phyloP scores from a whole-genome alignment of 2,329 filamentous ascomycete genomes.

The Aureobasidium sp. region DNA sequence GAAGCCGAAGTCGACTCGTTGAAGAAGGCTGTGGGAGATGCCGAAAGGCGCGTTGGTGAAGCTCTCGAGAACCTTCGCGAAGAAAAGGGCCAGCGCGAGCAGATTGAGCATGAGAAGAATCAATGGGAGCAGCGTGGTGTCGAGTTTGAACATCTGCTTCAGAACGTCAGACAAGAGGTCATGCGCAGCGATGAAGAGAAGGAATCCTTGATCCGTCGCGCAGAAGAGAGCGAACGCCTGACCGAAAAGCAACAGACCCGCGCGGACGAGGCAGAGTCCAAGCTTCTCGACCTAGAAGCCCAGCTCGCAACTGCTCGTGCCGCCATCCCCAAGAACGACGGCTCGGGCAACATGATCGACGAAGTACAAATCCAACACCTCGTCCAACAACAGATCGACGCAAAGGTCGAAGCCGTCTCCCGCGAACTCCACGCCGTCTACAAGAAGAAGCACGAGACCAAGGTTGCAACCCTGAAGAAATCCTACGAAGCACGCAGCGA shows the following conservation, averaged over 20 bases:
- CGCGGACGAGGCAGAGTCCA: constrained; percentile 57
- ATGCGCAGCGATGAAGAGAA: constrained; percentile 68
- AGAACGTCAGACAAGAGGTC: constrained; percentile 74
- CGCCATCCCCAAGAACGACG: constrained; percentile 20
- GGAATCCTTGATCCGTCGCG: constrained; percentile 64
- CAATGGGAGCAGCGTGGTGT: constrained; percentile 77
- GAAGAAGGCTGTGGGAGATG: constrained; percentile 79
- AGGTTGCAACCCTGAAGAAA: constrained; percentile 79
- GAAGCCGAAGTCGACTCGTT: constrained; percentile 84
- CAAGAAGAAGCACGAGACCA: constrained; percentile 95
- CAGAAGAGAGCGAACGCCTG: constrained; percentile 68
- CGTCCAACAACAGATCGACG: constrained; percentile 64
- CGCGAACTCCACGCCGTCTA: constrained; percentile 86
- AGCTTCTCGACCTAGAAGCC: constrained; percentile 45
- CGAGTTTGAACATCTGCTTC: constrained; percentile 76
- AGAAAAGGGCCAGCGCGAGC: constrained; percentile 60
- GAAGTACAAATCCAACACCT: constrained; percentile 36
- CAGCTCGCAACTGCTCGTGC: constrained; percentile 58
- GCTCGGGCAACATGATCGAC: constrained; percentile 23
- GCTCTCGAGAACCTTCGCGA: constrained; percentile 76
- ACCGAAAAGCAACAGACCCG: constrained; percentile 66
- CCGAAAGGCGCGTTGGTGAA: constrained; percentile 84
- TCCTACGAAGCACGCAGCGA: constrained; percentile 80
- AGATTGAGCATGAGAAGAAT: constrained; percentile 64
- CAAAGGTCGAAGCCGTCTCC: constrained; percentile 66